These are phyloP conservation scores for Pinus albicaulis DNA, from an alignment of 75 land plant genomes.

Conservation along the genomic window DNA sequence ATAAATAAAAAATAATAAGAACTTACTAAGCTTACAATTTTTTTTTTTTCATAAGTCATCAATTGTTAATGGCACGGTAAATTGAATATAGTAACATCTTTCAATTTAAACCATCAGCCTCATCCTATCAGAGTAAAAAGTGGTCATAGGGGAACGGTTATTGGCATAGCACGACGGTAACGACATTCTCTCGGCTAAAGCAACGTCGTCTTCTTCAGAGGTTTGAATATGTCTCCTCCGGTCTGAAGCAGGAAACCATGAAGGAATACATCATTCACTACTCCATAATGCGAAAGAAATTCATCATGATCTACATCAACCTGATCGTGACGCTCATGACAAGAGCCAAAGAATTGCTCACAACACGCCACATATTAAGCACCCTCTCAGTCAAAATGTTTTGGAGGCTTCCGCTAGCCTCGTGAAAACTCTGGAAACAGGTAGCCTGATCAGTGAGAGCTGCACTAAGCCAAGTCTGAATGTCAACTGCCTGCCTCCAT, in stretches of 20 bases:
- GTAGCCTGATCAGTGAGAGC: slow-evolving; percentile 69
- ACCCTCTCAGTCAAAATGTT: slow-evolving; percentile 9
- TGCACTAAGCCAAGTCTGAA: slow-evolving; percentile 29
- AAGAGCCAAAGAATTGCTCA: slow-evolving; percentile 34
- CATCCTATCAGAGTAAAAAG: too few relatives aligned
- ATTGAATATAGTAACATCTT: too few relatives aligned
- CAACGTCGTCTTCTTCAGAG: background rate
- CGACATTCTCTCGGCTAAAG: slow-evolving; percentile 14
- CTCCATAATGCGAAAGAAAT: background rate
- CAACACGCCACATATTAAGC: slow-evolving; percentile 8
- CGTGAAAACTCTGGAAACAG: slow-evolving; percentile 56
- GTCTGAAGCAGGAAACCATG: slow-evolving; percentile 40
- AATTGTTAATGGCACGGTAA: too few relatives aligned
- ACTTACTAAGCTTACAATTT: too few relatives aligned
- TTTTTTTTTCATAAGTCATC: too few relatives aligned
- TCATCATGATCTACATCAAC: too few relatives aligned
- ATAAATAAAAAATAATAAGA: too few relatives aligned
- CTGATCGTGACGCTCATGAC: too few relatives aligned
- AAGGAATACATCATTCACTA: slow-evolving; percentile 23
- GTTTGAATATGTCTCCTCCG: slow-evolving; percentile 13
- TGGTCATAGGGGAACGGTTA: too few relatives aligned
- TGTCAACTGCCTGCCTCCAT: background rate
- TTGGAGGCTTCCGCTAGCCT: slow-evolving; percentile 13
- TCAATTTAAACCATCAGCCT: too few relatives aligned
- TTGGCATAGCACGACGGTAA: too few relatives aligned